Conservation (phyloP, 108 stramenopile genomes). For the Cyclotella choctawhatcheeana region DNA sequence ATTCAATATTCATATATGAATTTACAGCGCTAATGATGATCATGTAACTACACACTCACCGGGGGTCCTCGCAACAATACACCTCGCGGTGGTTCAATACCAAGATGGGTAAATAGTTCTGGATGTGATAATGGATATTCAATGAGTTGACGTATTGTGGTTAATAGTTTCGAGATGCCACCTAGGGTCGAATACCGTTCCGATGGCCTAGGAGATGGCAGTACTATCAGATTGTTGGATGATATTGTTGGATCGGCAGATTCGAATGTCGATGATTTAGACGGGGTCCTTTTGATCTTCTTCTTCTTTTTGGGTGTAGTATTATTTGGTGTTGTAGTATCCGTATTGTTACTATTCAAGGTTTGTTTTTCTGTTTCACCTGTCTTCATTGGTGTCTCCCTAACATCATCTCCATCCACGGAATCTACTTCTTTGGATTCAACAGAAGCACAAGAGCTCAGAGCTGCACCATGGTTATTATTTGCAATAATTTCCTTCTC, state of each 20-base stretch:
- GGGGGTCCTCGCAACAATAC: slow-evolving; percentile 98
- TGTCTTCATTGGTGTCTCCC: background rate
- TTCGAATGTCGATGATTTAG: slow-evolving; percentile 5
- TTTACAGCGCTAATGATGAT: too few relatives aligned
- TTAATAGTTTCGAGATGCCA: slow-evolving; percentile 73
- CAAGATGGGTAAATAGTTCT: slow-evolving; percentile 94
- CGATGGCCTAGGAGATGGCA: slow-evolving; percentile 76
- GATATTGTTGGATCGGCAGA: slow-evolving; percentile 16
- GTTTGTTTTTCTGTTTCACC: too few relatives aligned
- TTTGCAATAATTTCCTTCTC: slow-evolving; percentile 32
- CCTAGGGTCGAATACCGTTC: slow-evolving; percentile 87
- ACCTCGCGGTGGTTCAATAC: slow-evolving; percentile 98
- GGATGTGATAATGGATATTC: slow-evolving; percentile 97
- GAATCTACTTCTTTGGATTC: background rate
- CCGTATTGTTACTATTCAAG: too few relatives aligned
- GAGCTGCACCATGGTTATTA: slow-evolving; percentile 6
- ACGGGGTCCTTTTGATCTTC: slow-evolving; percentile 22
- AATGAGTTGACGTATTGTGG: slow-evolving; percentile 83
- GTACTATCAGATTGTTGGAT: slow-evolving; percentile 18
- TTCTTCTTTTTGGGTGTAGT: slow-evolving; percentile 47
- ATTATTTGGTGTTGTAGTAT: slow-evolving; percentile 5
- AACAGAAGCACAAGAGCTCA: slow-evolving; percentile 6
- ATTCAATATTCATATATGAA: too few relatives aligned
- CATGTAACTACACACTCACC: too few relatives aligned
- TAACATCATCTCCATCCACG: background rate